Evolutionary conservation across 2,329 filamentous ascomycete genomes (phyloP).

Genomic region (Stagonosporopsis cucurbitacearum): DNA sequence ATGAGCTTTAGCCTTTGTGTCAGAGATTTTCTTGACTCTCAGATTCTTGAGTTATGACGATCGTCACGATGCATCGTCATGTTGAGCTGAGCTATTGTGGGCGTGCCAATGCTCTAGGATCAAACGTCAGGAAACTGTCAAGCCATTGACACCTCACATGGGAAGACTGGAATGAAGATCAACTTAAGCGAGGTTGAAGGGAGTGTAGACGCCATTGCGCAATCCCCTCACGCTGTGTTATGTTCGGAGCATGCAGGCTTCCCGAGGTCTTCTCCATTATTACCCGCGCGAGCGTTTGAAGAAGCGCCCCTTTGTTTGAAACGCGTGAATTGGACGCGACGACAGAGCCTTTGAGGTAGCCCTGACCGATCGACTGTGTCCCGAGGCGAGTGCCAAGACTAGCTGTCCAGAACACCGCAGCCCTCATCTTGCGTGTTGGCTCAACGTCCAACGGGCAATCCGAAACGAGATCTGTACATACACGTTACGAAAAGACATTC

Average conservation of each 20-base stretch:
- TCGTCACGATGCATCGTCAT: background rate
- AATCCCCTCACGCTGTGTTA: slow-evolving; percentile 5
- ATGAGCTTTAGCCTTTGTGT: background rate
- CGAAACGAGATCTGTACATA: background rate
- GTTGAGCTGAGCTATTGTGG: background rate
- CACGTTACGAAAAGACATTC: background rate
- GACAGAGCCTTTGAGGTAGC: background rate
- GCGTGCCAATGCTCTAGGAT: slow-evolving; percentile 2
- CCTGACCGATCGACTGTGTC: slow-evolving; percentile 1
- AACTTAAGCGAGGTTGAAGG: background rate
- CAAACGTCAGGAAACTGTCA: background rate
- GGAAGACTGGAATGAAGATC: slow-evolving; percentile 11
- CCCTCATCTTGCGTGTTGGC: background rate
- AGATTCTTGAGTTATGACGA: background rate
- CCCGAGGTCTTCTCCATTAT: background rate
- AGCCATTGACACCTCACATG: slow-evolving; percentile 8
- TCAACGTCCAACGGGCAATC: background rate
- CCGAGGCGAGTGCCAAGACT: background rate
- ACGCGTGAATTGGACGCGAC: slow-evolving; percentile 10
- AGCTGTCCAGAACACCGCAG: background rate
- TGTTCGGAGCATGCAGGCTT: background rate
- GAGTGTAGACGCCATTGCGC: background rate
- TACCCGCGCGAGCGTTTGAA: slow-evolving; percentile 10
- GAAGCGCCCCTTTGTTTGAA: slow-evolving; percentile 5
- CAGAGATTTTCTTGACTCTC: background rate